These are phyloP conservation scores for Aspergillus sp. DNA, from an alignment of 2,329 filamentous ascomycete genomes.

Conservation along the genomic window DNA sequence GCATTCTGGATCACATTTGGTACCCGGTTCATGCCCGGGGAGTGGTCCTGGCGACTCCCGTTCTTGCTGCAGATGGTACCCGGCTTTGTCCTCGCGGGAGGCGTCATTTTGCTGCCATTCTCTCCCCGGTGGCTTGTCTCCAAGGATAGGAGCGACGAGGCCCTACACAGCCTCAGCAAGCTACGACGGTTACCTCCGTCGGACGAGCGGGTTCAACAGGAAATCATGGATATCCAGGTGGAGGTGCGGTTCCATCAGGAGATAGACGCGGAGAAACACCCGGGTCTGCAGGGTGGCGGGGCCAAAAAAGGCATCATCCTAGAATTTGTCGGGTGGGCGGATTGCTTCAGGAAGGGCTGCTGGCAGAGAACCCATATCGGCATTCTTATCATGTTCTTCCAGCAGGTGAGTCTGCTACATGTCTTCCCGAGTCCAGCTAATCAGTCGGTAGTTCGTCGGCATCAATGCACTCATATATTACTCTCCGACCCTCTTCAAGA, in stretches of 20 bases:
- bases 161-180: constrained; percentile 38
- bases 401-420: constrained; percentile 30
- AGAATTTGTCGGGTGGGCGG: constrained; percentile 41
- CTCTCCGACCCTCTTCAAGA: constrained; percentile 50
- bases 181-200: constrained; percentile 41
- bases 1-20: constrained; percentile 37
- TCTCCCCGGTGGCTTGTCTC: constrained; percentile 47
- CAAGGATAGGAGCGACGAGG: constrained; percentile 41
- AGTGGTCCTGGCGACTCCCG: constrained; percentile 41
- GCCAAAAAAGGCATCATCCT: constrained; percentile 32
- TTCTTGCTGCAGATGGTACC: constrained; percentile 41
- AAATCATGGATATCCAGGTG: constrained; percentile 42
- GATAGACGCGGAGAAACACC: constrained; percentile 33
- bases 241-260: constrained; percentile 46
- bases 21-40: constrained; percentile 34
- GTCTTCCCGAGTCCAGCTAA: constrained; percentile 2
- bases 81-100: constrained; percentile 26
- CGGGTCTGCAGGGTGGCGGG: constrained; percentile 24
- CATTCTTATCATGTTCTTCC: constrained; percentile 48
- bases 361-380: constrained; percentile 45
- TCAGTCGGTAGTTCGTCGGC: constrained; percentile 31
- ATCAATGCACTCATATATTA: constrained; percentile 53
- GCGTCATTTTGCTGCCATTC: constrained; percentile 42
- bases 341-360: constrained; percentile 43
- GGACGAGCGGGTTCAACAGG: constrained; percentile 43